Evolutionary conservation across 768 basidiomycete species (phyloP), one percentile per base, ranked within the genome.

Genomic region (Mycena floridula): DNA sequence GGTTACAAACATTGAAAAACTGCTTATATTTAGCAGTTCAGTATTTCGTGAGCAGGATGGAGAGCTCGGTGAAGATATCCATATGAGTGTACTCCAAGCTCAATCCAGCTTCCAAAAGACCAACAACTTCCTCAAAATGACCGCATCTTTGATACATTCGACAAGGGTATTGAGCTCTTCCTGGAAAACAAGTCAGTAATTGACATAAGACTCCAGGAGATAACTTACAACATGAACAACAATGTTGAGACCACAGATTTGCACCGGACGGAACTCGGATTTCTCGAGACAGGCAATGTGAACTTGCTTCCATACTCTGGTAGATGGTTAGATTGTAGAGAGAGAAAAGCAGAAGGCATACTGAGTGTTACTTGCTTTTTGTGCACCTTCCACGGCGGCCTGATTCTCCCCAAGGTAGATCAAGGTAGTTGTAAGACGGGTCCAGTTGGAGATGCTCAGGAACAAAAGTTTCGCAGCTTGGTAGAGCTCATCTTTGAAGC

Each of bases 321-420:
- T 22, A 16, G 21, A 37, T 22, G 43, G 21, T 35, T 49, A 57
- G 37, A 58, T 42, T 25, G 49, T 40, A 37, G 30, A 24, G 35
- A 21, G 13, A 32, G 12, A 23, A 16, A 36, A 30, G 20, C 6
- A 32, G 40, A 23, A 21, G 47, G 70, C 85, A 56, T 52, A 91
- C 90, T 98, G 95, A 5, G 96, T 99, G 59, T 98, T 98, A 9
- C 96, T 96, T 12, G 96, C 96, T 63, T 99, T 99, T 44, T 96
- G 76, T n/a, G 96, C 96, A 52, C 95, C 96, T 66, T 99, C 96
- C 9, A 99, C 96, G 18, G 96, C 96, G 40, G 91, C 81, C 63
- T 98, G 96, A 60, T 97, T 96, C 68, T 99, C 95, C 30, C 91
- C 90, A 35, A 99, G 78, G 67, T 99, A 99, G 59, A 99, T 97